Conservation (phyloP, 176 grass and related monocot species). For the Puya raimondii region DNA sequence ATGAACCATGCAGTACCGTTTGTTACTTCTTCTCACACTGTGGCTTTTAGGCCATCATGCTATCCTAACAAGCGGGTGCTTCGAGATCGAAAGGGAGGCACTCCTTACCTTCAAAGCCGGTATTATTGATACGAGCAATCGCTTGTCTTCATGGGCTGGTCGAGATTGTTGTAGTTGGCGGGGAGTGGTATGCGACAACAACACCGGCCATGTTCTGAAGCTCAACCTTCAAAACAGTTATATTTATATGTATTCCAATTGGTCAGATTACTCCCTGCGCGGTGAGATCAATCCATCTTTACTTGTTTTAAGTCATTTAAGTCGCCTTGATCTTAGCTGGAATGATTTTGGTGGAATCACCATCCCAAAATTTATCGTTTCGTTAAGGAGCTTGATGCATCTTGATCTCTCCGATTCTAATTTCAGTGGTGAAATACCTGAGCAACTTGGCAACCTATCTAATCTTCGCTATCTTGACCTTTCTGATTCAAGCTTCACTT, state of each 20-base stretch:
- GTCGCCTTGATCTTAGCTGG: not conserved
- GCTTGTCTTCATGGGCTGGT: not conserved
- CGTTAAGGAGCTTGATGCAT: not conserved
- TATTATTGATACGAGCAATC: not conserved
- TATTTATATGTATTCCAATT: not conserved
- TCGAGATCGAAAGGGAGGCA: not conserved
- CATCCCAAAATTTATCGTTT: not conserved
- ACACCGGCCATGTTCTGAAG: not conserved
- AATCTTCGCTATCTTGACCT: not conserved
- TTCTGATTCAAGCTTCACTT: not conserved
- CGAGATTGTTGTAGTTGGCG: not conserved
- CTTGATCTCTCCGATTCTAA: not conserved
- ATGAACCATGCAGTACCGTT: not conserved
- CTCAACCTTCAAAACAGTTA: not conserved
- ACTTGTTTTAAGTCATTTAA: not conserved
- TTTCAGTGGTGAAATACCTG: not conserved
- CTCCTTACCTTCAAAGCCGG: not conserved
- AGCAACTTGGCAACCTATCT: not conserved
- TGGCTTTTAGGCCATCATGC: not conserved
- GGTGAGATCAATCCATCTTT: slow-evolving; percentile 22
- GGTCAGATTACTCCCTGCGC: not conserved
- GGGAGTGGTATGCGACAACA: not conserved
- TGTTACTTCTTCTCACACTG: not conserved
- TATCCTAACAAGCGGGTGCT: not conserved
- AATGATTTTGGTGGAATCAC: slow-evolving; percentile 13